Conservation (phyloP, 2,329 filamentous ascomycete genomes). For the Diaporthe ilicicola region DNA sequence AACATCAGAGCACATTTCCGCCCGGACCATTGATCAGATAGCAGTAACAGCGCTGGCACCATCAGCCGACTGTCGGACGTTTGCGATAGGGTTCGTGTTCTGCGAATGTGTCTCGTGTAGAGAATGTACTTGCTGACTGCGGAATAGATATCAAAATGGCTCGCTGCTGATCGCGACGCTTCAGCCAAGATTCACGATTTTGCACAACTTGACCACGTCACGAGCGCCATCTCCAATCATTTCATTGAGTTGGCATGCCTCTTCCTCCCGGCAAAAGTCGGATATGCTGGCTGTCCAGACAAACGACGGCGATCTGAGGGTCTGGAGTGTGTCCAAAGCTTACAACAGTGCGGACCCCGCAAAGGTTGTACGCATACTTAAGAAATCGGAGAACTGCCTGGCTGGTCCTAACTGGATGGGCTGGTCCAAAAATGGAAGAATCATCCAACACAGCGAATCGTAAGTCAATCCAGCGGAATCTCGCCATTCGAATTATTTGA, state of each 20-base stretch:
- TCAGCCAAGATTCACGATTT: slow-evolving; percentile 90
- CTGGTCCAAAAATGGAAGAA: slow-evolving; percentile 97
- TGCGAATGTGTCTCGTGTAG: not conserved
- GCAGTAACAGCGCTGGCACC: slow-evolving; percentile 94
- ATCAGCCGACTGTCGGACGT: slow-evolving; percentile 88
- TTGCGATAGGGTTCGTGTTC: slow-evolving; percentile 87
- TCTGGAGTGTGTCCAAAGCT: slow-evolving; percentile 95
- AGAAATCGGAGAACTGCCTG: slow-evolving; percentile 76
- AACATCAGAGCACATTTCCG: slow-evolving; percentile 90
- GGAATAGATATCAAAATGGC: slow-evolving; percentile 86
- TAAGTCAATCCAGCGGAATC: slow-evolving; percentile 58
- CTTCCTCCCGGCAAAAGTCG: slow-evolving; percentile 93
- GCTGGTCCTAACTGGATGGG: slow-evolving; percentile 92
- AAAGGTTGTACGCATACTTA: slow-evolving; percentile 88
- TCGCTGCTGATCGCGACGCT: slow-evolving; percentile 90
- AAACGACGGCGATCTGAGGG: slow-evolving; percentile 87
- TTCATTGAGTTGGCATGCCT: slow-evolving; percentile 92
- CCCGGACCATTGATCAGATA: slow-evolving; percentile 89
- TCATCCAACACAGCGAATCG: slow-evolving; percentile 92
- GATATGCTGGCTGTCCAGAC: slow-evolving; percentile 97
- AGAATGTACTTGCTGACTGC: slow-evolving; percentile 32
- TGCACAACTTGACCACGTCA: slow-evolving; percentile 89
- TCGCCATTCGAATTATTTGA: not conserved
- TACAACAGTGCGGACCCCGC: slow-evolving; percentile 76
- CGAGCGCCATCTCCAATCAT: slow-evolving; percentile 87